phyloP scores from a whole-genome alignment of 441 rosid species.

The Aleurites moluccanus region DNA sequence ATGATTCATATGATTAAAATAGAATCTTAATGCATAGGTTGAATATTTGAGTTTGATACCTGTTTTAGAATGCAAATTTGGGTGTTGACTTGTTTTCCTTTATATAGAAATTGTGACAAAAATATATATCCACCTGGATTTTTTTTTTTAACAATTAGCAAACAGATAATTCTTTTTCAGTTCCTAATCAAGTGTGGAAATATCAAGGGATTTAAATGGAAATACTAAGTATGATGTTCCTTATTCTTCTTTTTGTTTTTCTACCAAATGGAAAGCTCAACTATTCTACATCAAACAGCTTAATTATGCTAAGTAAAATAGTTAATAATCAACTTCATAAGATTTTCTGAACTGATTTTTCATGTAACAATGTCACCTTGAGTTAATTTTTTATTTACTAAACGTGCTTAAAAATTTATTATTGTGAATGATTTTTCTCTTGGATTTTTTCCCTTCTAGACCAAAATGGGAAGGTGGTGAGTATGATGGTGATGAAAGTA shows the following conservation, averaged over 20 bases:
- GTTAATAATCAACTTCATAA: background rate
- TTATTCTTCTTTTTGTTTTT: background rate
- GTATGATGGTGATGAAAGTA: constrained; percentile 53
- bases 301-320: background rate
- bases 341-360: background rate
- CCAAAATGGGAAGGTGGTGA: constrained; percentile 69
- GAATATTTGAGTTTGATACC: background rate
- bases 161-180: background rate
- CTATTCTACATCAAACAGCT: background rate
- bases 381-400: background rate
- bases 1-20: background rate
- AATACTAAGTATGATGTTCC: background rate
- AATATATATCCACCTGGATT: background rate
- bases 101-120: background rate
- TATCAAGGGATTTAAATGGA: background rate
- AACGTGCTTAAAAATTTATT: background rate
- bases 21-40: background rate
- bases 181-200: background rate
- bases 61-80: background rate
- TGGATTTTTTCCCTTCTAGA: constrained; percentile 29
- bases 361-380: too few relatives aligned
- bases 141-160: background rate
- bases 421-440: background rate
- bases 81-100: background rate
- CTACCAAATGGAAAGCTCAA: background rate